Base-by-base conservation (phyloP, 345 rosid genomes). In the Eucalyptus regnans region DNA sequence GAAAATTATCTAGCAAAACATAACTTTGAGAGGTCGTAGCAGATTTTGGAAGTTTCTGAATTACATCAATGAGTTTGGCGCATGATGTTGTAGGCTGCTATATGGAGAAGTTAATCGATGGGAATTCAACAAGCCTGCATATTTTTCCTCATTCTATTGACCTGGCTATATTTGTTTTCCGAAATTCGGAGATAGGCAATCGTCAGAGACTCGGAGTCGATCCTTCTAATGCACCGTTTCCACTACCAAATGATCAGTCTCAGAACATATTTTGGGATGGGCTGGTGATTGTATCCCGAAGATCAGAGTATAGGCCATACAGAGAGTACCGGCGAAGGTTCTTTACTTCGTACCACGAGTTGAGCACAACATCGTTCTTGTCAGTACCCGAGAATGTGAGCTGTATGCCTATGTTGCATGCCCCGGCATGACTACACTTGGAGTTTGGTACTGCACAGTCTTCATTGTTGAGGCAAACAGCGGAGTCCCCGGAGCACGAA, bases 331-430 rank as follows among this genome's bases (percentile, higher is more conserved):
- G 95, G 89, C 96, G 89, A 80, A 98, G 95, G 18, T 95, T 95
- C 79, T 89, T 92, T 7, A 98, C 95, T 92, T 98, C 99, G 25
- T 96, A 98, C 99, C 99, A 98, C 9, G 98, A 93, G 92, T 96
- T 96, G 50, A 98, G 92, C 8, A 94, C 92, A 88, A 94, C 94
- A 2, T 95, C 91, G 92, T 94, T 95, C 94, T 89, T 93, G 92
- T 96, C 99, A 9, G 98, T 98, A 29, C 99, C 99, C 0, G 99
- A 95, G 92, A 96, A 98, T 11, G 97, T 91, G 41, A 96, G 88
- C 81, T 98, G 99, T 86, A 97, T 96, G 54, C 95, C 91, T 3
- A 94, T 27, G 54, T 88, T 89, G 94, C 99, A 98, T 49, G 4
- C 62, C 29, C 97, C 99, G 3, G 95, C 95, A 23, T 81, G 31